Evolutionary conservation across 2,329 filamentous ascomycete genomes (phyloP), one percentile per base, ranked within the genome.

Genomic region (Fusarium vanettenii): DNA sequence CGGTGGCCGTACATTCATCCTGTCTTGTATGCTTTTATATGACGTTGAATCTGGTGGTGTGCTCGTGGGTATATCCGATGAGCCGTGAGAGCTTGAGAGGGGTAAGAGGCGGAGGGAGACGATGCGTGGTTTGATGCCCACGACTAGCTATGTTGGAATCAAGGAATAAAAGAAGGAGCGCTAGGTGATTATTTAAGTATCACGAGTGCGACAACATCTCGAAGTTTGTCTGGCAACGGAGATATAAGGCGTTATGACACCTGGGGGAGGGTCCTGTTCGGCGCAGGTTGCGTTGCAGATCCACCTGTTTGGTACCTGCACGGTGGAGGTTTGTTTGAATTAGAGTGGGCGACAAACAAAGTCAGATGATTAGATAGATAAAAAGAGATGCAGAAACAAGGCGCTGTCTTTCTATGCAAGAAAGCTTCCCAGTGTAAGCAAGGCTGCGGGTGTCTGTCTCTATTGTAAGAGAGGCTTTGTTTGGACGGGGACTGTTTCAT

Each of bases 1-100:
- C 66, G 94, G 91, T 62, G 93, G 93, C 69, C 96, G 90, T 50
- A 95, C 97, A 82, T 98, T 97, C 97, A 98, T 99, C 63, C 71
- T 73, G 69, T 48, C 43, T 65, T 69, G 37, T 55, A 65, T 64
- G 69, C 25, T 70, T 75, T 55, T 25, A 55, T 27, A n/a, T 33
- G n/a, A 25, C n/a, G n/a, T 27, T 37, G 37, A 39, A 13, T 29
- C 22, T 31, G 37, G 37, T 25, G 8, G 60, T 69, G 55, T 43
- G 55, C 60, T 31, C 33, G 67, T 31, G 64, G 31, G 8, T 57
- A 35, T 52, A 35, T 52, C 35, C 43, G 73, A 48, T 33, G 18
- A 61, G 43, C 39, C 25, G 45, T 29, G 41, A 39, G 60, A 60
- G 71, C 31, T 50, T 33, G 64, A 57, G 74, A 76, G 73, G 73